phyloP scores from a whole-genome alignment of 768 basidiomycete genomes.

The Lactarius trivialis region DNA sequence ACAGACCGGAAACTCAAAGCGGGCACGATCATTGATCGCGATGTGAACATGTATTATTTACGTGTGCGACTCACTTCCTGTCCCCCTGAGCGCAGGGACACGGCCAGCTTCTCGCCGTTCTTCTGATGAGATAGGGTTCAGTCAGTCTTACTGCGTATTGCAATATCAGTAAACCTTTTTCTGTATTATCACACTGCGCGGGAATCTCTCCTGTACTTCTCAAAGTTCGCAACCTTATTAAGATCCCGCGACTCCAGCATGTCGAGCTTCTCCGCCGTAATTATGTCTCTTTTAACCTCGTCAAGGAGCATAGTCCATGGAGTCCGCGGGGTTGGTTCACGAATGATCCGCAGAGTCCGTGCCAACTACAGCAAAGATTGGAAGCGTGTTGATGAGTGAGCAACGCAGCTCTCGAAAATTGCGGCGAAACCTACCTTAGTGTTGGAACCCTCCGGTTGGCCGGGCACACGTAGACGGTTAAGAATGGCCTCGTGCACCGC shows the following conservation, averaged over 20 bases:
- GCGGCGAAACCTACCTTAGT: constrained; percentile 6
- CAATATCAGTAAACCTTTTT: not conserved
- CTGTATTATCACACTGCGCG: not conserved
- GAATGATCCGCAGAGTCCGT: constrained; percentile 46
- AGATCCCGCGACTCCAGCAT: constrained; percentile 34
- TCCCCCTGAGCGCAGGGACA: not conserved
- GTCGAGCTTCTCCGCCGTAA: constrained; percentile 65
- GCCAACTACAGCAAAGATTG: constrained; percentile 37
- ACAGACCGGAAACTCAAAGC: not conserved
- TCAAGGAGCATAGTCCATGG: constrained; percentile 43
- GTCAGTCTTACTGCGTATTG: not conserved
- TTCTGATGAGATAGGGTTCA: not conserved
- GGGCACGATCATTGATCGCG: not conserved
- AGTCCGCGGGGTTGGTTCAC: constrained; percentile 45
- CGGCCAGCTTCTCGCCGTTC: not conserved
- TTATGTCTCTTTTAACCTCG: constrained; percentile 55
- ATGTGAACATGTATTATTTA: not conserved
- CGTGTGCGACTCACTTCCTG: not conserved
- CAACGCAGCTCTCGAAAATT: not conserved
- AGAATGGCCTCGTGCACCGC: constrained; percentile 45
- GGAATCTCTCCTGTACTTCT: constrained; percentile 15
- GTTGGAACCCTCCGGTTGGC: constrained; percentile 37
- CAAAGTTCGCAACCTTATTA: not conserved
- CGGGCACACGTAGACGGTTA: constrained; percentile 41
- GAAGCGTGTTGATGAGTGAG: constrained; percentile 6